Base-by-base conservation (phyloP, 2,329 filamentous ascomycete species). In the Rachicladosporium sp. region DNA sequence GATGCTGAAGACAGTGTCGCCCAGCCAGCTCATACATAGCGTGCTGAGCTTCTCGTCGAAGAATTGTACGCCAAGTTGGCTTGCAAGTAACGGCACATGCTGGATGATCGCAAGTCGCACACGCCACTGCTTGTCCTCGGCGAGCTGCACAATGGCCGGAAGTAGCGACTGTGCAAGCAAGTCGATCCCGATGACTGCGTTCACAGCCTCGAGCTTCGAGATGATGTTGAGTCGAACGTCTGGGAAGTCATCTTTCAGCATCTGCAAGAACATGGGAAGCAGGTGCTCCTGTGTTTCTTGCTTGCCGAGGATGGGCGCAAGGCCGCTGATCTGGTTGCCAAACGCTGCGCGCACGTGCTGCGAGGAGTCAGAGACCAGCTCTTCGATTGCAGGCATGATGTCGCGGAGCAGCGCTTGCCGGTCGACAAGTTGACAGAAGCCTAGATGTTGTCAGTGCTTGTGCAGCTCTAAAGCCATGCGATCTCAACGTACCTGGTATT, bases 211-310 rank as follows among this genome's bases (percentile, higher is more conserved):
- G 40, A 98, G 78, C 67, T 98, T 98, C n/a, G 91, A 96, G 57
- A 98, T 98, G 62, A 98, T 98, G 67, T 98, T 93, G 43, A 98
- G 78, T 46, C 91, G 82, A 37, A 98, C 91, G 60, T 98, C 91
- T 13, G 91, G 91, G 63, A 95, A 96, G 59, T 98, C 91, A 56
- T 98, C 91, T 73, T 96, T 98, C 54, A 98, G 79, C 91, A 98
- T 98, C 62, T 93, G 85, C 39, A 98, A 73, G 65, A 98, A 96
- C 89, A 98, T 98, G 39, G 91, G 91, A 33, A 98, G 76, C 33
- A 98, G 78, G 61, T 98, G 91, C 52, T 91, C 82, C 50, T 94
- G 96, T 23, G 91, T 98, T 83, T 96, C 89, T 65, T 98, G 85
- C 67, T 96, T 96, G 65, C 91, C 91, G 50, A 98, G 76, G 50